These are phyloP conservation scores for Scenedesmus sp. DNA, from an alignment of 163 green algal genomes.

Conservation along the genomic window DNA sequence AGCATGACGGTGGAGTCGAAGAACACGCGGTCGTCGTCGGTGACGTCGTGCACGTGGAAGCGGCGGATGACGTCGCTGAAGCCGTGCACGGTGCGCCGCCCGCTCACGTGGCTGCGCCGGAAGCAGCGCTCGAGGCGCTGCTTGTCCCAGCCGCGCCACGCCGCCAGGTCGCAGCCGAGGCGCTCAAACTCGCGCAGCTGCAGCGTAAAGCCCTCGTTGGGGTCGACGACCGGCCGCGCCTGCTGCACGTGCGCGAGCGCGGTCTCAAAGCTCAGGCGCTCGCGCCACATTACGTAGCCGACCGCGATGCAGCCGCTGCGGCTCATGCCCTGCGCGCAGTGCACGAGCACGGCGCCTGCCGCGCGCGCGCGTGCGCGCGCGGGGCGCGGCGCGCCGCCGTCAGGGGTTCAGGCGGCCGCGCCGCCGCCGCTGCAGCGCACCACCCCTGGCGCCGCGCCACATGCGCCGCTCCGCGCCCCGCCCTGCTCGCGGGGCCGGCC, in stretches of 20 bases:
- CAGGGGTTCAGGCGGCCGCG: background rate
- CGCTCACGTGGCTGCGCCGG: slow-evolving; percentile 20
- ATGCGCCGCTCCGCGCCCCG: no score
- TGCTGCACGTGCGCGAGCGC: slow-evolving; percentile 71
- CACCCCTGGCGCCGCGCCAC: no score
- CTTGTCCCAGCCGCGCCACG: slow-evolving; percentile 38
- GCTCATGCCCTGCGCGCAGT: slow-evolving; percentile 97
- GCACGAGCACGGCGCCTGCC: slow-evolving; percentile 86
- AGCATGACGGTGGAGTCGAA: slow-evolving; percentile 37
- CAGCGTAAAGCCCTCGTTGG: slow-evolving; percentile 86
- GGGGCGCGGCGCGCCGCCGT: background rate
- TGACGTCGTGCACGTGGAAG: slow-evolving; percentile 39
- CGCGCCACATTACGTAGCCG: slow-evolving; percentile 94
- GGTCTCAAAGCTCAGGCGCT: slow-evolving; percentile 80
- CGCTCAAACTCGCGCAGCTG: slow-evolving; percentile 56
- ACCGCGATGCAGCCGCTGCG: slow-evolving; percentile 88
- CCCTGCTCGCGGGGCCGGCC: no score
- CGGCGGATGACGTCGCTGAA: slow-evolving; percentile 40
- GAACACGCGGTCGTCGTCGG: slow-evolving; percentile 34
- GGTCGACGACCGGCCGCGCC: slow-evolving; percentile 83
- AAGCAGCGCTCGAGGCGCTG: slow-evolving; percentile 41
- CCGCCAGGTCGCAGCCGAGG: slow-evolving; percentile 1
- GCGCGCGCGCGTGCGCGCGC: background rate
- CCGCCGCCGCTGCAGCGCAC: no score
- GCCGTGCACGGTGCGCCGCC: slow-evolving; percentile 17